Base-by-base conservation (phyloP, 257 asterid genomes). In the Salvia hispanica region DNA sequence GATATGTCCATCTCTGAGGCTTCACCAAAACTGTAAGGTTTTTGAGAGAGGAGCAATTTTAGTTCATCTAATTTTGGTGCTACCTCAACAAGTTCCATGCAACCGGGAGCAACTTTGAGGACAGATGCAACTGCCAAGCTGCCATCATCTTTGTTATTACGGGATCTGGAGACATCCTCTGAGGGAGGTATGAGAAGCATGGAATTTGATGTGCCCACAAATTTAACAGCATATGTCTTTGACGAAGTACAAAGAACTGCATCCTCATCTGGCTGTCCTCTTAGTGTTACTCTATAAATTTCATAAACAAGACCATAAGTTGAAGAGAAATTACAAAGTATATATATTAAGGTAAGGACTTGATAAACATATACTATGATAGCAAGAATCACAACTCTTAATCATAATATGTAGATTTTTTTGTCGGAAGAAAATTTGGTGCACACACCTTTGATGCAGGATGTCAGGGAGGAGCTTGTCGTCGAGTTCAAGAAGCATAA, bases 241-340 rank as follows among this genome's bases (percentile, higher is more conserved):
- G 95, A 85, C 40, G 72, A 59, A 36, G 91, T 86, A 73, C 99
- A 93, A 31, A 93, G 86, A 81, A 93, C 99, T 66, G 96, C 96
- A 63, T 86, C 97, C 78, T 90, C 99, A 72, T 88, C 92, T 39
- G 87, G 92, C 77, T 81, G 89, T 28, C 99, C 99, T 85, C 99
- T 89, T 80, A 93, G 28, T 34, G 90, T 78, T 71, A 85, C 97
- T 62, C 67, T 62, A 13, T 44, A 28, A 43, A 25, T 25, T 11
- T 1, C 9, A 58, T 10, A 58, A 72, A 59, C 60, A 43, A 13
- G 12, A 62, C 31, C 58, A 72, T 31, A 45, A 53, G 52, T 70
- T 57, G 58, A 42, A 66, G 31, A 67, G 13, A 59, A 50, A 40
- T 7, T 4, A 73, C 21, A 61, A 5, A 73, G 16, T 58, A 16